Conservation (phyloP, 2,329 filamentous ascomycete genomes). For the Penicillium sp. region DNA sequence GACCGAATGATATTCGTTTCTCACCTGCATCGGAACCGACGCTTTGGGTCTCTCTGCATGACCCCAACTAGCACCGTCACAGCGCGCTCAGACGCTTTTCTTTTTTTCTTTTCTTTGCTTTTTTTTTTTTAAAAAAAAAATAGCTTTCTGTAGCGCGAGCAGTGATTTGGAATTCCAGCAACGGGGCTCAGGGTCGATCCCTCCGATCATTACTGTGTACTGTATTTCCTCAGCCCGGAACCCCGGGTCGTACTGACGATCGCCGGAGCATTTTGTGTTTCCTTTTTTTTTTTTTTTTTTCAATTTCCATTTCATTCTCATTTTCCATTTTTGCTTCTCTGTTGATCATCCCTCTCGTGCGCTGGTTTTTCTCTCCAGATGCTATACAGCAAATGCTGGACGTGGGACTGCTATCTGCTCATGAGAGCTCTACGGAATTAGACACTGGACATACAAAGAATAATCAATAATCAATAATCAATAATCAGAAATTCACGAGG, state of each 20-base stretch:
- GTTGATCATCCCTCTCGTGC: too few species aligned
- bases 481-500: too few species aligned
- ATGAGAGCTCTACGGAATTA: too few species aligned
- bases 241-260: slow-evolving; percentile 27
- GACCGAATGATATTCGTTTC: too few species aligned
- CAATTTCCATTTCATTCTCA: slow-evolving; percentile 4
- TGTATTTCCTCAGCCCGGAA: slow-evolving; percentile 27
- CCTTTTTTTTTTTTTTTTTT: slow-evolving; percentile 3
- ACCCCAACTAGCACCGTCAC: too few species aligned
- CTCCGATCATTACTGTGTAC: slow-evolving; percentile 27
- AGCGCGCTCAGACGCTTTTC: slow-evolving; percentile 12
- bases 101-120: too few species aligned
- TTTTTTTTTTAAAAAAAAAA: too few species aligned
- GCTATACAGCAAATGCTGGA: too few species aligned
- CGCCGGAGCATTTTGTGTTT: slow-evolving; percentile 18
- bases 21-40: slow-evolving; percentile 10
- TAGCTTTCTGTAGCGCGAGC: slow-evolving; percentile 18
- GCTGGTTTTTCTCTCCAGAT: too few species aligned
- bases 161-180: slow-evolving; percentile 30
- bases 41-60: slow-evolving; percentile 17
- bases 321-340: slow-evolving; percentile 1
- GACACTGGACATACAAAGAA: too few species aligned
- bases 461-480: too few species aligned
- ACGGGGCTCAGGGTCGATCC: slow-evolving; percentile 30
- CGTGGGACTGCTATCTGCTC: too few species aligned